These are phyloP conservation scores for Dendrocalamus sinicus DNA, from an alignment of 176 grass and related monocot species.

Conservation along the genomic window DNA sequence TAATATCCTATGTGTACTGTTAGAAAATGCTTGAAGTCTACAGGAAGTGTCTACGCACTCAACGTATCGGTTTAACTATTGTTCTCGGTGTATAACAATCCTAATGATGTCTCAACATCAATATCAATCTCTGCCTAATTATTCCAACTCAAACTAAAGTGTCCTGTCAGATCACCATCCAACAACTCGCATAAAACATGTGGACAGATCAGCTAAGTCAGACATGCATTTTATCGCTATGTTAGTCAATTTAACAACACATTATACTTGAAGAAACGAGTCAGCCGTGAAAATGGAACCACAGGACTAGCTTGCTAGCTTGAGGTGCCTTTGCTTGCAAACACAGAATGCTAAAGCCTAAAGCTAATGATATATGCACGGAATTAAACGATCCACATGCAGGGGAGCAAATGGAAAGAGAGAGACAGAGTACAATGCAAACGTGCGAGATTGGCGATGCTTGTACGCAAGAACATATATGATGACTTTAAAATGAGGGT, in stretches of 20 bases:
- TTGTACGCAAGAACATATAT: slow-evolving; percentile 17
- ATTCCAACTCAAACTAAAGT: slow-evolving; percentile 30
- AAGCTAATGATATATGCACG: neutral
- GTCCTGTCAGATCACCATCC: slow-evolving; percentile 35
- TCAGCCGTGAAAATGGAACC: slow-evolving; percentile 1
- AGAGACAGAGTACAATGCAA: neutral
- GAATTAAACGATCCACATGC: neutral
- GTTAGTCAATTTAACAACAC: neutral
- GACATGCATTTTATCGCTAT: slow-evolving; percentile 3
- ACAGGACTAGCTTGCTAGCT: neutral
- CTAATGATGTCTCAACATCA: neutral
- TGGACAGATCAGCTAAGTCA: slow-evolving; percentile 17
- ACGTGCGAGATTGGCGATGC: slow-evolving; percentile 29
- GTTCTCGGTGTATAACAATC: neutral
- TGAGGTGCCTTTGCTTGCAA: slow-evolving; percentile 28
- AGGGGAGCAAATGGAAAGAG: neutral
- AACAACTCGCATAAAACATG: slow-evolving; percentile 40
- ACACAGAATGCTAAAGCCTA: slow-evolving; percentile 10
- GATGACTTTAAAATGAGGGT: neutral
- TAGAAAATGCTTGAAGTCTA: neutral
- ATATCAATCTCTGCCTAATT: slow-evolving; percentile 18
- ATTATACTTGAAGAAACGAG: neutral
- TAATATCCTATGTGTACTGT: neutral
- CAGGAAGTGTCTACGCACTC: neutral
- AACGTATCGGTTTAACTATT: neutral